These are phyloP conservation scores for Allodekkera sacchari DNA, from an alignment of 805 yeast species.

Conservation along the genomic window DNA sequence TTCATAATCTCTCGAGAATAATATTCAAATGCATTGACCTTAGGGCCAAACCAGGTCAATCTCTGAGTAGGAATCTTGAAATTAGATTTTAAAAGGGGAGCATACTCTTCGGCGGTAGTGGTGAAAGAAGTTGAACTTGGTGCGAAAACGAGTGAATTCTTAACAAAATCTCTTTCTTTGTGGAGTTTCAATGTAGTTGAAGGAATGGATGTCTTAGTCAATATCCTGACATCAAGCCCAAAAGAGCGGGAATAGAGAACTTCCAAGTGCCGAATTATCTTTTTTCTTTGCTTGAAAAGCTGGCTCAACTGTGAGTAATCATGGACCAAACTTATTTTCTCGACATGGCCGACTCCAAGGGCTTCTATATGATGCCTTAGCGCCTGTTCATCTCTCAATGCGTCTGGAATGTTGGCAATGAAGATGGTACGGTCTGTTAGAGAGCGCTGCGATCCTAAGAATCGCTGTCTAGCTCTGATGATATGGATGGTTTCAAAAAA, in stretches of 20 bases:
- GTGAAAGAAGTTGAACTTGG: too few species aligned
- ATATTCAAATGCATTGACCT: conserved; percentile 25
- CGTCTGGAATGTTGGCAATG: conserved; percentile 45
- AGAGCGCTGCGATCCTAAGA: conserved; percentile 51
- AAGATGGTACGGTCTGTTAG: conserved; percentile 52
- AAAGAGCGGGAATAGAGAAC: conserved; percentile 31
- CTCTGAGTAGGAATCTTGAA: too few species aligned
- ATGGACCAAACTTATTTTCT: conserved; percentile 39
- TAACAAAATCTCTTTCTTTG: too few species aligned
- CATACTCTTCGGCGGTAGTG: too few species aligned
- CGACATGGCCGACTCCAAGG: conserved; percentile 48
- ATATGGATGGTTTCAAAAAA: conserved; percentile 40
- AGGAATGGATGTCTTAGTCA: conserved; percentile 13
- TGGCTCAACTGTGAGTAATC: conserved; percentile 30
- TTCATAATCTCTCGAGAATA: conserved; percentile 27
- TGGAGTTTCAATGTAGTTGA: conserved; percentile 23
- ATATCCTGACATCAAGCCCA: conserved; percentile 33
- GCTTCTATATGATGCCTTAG: conserved; percentile 44
- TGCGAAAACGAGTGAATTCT: too few species aligned
- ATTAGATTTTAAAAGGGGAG: too few species aligned
- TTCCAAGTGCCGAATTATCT: conserved; percentile 30
- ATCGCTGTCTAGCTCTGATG: conserved; percentile 45
- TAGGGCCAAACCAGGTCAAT: conserved; percentile 23
- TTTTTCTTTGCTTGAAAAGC: conserved; percentile 28
- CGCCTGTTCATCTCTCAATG: conserved; percentile 33